Percentiles rank a stretch among this genome's conserved stretches.
These are phyloP conservation scores for Skeletonema grethae DNA, from an alignment of 108 stramenopile genomes.

Conservation along the genomic window DNA sequence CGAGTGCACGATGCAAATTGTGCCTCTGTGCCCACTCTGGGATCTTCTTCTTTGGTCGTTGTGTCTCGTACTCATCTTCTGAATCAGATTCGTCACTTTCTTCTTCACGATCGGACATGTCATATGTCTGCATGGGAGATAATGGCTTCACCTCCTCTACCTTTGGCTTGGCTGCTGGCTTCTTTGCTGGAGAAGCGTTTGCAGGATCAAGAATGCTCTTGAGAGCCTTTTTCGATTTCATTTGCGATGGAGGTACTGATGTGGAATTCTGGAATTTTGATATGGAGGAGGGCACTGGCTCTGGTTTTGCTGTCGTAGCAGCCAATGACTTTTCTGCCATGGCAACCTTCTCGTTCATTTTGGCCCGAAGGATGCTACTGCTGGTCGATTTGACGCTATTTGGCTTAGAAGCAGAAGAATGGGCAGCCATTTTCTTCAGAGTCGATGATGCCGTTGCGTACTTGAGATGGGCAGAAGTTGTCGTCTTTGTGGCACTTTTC, in stretches of 20 bases:
- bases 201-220: slow-evolving; percentile 30
- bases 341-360: slow-evolving; percentile 78
- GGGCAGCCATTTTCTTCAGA: slow-evolving; percentile 28
- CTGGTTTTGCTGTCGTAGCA: slow-evolving; percentile 11
- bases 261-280: no score
- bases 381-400: slow-evolving; percentile 29
- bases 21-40: slow-evolving; percentile 74
- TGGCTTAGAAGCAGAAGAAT: slow-evolving; percentile 14
- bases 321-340: slow-evolving; percentile 39
- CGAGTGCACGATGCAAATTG: slow-evolving; percentile 72
- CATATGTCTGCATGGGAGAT: slow-evolving; percentile 84
- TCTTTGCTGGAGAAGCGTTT: slow-evolving; percentile 23
- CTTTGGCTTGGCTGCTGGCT: slow-evolving; percentile 9
- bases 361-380: slow-evolving; percentile 45
- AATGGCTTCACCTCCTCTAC: slow-evolving; percentile 21
- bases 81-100: slow-evolving; percentile 75
- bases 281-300: background rate
- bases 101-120: slow-evolving; percentile 84
- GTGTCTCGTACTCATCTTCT: slow-evolving; percentile 49
- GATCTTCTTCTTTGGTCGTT: slow-evolving; percentile 63
- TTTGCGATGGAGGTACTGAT: no score
- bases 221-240: background rate
- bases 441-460: slow-evolving; percentile 34
- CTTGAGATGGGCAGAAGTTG: slow-evolving; percentile 20
- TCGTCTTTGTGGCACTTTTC: slow-evolving; percentile 17